Evolutionary conservation across 768 basidiomycete genomes (phyloP).

Genomic region (Inosperma sp.): DNA sequence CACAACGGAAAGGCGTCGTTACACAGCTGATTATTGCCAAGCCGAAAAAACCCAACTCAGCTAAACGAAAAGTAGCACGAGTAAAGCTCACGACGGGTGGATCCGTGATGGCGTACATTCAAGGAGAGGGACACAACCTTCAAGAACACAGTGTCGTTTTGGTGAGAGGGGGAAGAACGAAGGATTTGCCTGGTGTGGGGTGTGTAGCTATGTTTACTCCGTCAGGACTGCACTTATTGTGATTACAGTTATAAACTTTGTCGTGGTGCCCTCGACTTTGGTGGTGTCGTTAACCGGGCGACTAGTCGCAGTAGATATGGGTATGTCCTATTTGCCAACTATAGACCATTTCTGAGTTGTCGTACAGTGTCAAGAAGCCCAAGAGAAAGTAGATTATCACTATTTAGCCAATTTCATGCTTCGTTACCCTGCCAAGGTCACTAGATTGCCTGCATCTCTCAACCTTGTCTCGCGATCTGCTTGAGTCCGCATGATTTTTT

Average conservation of each 20-base stretch:
- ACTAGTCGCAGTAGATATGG: constrained; percentile 89
- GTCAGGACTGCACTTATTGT: neutral
- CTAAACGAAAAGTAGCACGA: constrained; percentile 93
- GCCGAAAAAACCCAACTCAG: constrained; percentile 98
- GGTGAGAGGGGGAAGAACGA: constrained; percentile 90
- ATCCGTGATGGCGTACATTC: constrained; percentile 89
- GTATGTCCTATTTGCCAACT: constrained; percentile 38
- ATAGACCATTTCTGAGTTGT: neutral
- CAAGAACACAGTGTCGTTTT: constrained; percentile 97
- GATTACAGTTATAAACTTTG: constrained; percentile 84
- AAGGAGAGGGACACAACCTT: constrained; percentile 95
- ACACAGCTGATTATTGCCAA: constrained; percentile 72
- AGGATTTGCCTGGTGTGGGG: constrained; percentile 98
- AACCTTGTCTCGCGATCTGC: constrained; percentile 60
- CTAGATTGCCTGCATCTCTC: constrained; percentile 59
- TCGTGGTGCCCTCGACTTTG: constrained; percentile 87
- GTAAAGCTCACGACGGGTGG: constrained; percentile 90
- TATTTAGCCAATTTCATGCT: neutral
- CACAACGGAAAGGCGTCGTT: constrained; percentile 91
- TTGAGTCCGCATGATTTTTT: constrained; percentile 63
- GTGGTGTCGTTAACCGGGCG: constrained; percentile 80
- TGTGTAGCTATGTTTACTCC: constrained; percentile 35
- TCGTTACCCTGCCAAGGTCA: constrained; percentile 26
- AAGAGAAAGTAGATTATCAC: constrained; percentile 51
- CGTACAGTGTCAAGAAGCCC: constrained; percentile 71